A percentile compares a stretch with the other conserved stretches of the same genome.
Evolutionary conservation across 441 rosid genomes (phyloP).

Genomic region (Lepidium campestre): DNA sequence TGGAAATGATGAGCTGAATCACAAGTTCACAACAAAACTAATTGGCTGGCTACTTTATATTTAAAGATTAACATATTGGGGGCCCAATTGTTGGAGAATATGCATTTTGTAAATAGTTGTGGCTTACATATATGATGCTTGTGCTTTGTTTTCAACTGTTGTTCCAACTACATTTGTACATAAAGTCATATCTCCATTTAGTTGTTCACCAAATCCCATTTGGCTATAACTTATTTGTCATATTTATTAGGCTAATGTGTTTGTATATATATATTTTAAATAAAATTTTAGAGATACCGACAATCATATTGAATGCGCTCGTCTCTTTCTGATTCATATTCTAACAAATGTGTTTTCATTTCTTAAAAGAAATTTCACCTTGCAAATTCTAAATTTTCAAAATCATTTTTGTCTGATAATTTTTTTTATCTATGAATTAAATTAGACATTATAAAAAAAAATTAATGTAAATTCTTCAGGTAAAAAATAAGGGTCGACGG

Average conservation of each 20-base stretch:
- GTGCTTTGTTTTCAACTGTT: slow-evolving; percentile 17
- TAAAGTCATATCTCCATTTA: slow-evolving; percentile 16
- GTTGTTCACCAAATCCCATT: slow-evolving; percentile 29
- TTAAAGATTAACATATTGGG: neutral
- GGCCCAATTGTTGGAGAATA: neutral
- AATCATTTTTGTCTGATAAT: too few relatives aligned
- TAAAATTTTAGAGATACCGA: neutral
- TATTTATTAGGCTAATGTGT: neutral
- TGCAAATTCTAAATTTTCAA: neutral
- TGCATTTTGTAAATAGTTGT: neutral
- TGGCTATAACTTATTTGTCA: neutral
- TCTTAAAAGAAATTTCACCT: neutral
- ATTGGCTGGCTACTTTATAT: neutral
- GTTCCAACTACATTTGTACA: slow-evolving; percentile 17
- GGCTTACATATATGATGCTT: slow-evolving; percentile 11
- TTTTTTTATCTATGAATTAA: too few relatives aligned
- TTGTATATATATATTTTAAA: neutral
- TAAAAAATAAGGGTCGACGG: too few relatives aligned
- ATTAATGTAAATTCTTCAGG: neutral
- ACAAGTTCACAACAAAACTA: neutral
- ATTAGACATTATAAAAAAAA: neutral
- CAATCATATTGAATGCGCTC: neutral
- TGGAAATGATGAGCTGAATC: neutral
- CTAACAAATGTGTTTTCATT: neutral
- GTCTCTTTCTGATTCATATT: neutral